A percentile compares a stretch with the other conserved stretches of the same genome.
Evolutionary conservation across 768 basidiomycete genomes (phyloP).

Genomic region (Phylloporus arenicola): DNA sequence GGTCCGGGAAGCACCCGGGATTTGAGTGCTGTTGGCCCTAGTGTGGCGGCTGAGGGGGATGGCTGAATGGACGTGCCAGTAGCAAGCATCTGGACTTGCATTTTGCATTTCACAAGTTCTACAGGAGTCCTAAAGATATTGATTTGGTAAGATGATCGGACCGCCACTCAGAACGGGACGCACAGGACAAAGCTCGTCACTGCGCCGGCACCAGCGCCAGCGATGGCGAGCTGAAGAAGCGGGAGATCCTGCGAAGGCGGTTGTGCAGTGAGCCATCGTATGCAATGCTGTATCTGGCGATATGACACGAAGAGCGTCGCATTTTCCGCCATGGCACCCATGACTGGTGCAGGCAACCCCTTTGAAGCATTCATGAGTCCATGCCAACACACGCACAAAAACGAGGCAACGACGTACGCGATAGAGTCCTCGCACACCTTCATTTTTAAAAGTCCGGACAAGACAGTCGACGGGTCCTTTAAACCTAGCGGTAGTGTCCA

Average conservation of each 20-base stretch:
- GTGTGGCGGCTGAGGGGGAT: constrained; percentile 10
- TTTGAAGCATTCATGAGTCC: constrained; percentile 25
- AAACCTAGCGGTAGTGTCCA: constrained; percentile 65
- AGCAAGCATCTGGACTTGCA: constrained; percentile 91
- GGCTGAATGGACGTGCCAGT: constrained; percentile 16
- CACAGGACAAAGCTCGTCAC: constrained; percentile 84
- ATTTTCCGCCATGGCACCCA: constrained; percentile 91
- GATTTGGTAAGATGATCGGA: neutral
- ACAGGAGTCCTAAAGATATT: constrained; percentile 69
- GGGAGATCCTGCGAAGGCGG: constrained; percentile 41
- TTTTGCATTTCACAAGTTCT: constrained; percentile 94
- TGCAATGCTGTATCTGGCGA: constrained; percentile 61
- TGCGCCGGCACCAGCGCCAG: constrained; percentile 84
- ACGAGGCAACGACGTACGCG: constrained; percentile 48
- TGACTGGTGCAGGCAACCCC: constrained; percentile 89
- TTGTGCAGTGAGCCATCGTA: constrained; percentile 41
- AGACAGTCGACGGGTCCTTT: constrained; percentile 87
- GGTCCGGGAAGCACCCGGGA: constrained; percentile 59
- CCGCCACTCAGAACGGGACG: constrained; percentile 23
- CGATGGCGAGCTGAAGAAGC: constrained; percentile 65
- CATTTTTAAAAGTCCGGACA: constrained; percentile 68
- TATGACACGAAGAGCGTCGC: constrained; percentile 86
- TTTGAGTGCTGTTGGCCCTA: constrained; percentile 8
- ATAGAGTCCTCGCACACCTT: constrained; percentile 83
- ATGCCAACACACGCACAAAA: neutral